Evolutionary conservation across 768 basidiomycete species (phyloP).

Genomic region (Termitomyces titanicus): DNA sequence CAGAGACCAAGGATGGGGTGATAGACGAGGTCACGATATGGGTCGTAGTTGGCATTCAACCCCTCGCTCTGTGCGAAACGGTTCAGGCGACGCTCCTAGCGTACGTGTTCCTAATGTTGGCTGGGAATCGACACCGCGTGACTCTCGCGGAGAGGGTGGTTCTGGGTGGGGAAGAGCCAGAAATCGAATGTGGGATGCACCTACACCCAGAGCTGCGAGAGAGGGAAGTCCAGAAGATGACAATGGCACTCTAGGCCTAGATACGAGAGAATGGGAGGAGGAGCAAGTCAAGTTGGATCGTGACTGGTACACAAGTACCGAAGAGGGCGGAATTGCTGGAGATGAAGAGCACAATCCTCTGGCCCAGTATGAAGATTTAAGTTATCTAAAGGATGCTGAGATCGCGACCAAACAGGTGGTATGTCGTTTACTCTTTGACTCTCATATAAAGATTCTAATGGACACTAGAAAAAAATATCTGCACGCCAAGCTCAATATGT

Average conservation of each 20-base stretch:
- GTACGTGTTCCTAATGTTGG: constrained; percentile 88
- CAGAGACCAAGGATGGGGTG: constrained; percentile 46
- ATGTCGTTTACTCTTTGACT: constrained; percentile 20
- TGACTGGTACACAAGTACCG: constrained; percentile 95
- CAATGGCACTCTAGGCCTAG: constrained; percentile 58
- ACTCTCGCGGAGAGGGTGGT: constrained; percentile 47
- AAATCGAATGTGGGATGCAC: constrained; percentile 73
- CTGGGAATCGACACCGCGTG: constrained; percentile 91
- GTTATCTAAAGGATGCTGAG: constrained; percentile 63
- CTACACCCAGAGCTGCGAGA: constrained; percentile 68
- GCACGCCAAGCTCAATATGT: constrained; percentile 97
- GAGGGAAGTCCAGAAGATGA: constrained; percentile 70
- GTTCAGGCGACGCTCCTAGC: constrained; percentile 58
- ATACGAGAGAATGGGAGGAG: constrained; percentile 94
- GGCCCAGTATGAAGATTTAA: constrained; percentile 88
- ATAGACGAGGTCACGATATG: constrained; percentile 33
- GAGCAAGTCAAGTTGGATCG: constrained; percentile 90
- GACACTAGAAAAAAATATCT: constrained; percentile 74
- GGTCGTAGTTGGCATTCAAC: constrained; percentile 53
- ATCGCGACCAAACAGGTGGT: constrained; percentile 75
- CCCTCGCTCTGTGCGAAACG: constrained; percentile 50
- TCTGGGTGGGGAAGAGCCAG: constrained; percentile 61
- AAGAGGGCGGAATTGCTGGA: constrained; percentile 80
- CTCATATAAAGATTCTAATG: constrained; percentile 7
- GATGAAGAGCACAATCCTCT: constrained; percentile 94